These are phyloP conservation scores for Coniochaeta hoffmannii DNA, from an alignment of 2,329 filamentous ascomycete genomes.

Conservation along the genomic window DNA sequence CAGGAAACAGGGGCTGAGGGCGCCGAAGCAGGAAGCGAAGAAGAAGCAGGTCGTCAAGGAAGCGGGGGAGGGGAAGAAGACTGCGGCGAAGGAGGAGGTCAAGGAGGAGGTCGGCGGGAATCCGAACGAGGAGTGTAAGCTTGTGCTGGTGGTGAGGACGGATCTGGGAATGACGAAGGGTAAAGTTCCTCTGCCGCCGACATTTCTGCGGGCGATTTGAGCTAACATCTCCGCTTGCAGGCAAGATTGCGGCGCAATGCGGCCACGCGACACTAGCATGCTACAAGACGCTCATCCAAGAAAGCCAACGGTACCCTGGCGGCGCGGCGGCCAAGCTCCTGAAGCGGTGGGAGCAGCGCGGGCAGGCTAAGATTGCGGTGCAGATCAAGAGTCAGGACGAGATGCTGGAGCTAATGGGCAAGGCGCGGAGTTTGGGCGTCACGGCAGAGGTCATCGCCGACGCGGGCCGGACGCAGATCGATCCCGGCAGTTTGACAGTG, in stretches of 20 bases:
- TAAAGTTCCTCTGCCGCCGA: slow-evolving; percentile 30
- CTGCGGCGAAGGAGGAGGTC: slow-evolving; percentile 19
- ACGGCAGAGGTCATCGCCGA: slow-evolving; percentile 88
- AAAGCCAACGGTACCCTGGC: slow-evolving; percentile 41
- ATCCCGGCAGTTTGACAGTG: slow-evolving; percentile 84
- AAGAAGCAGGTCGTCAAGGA: slow-evolving; percentile 11
- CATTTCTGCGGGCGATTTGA: not conserved
- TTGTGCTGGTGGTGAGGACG: slow-evolving; percentile 85
- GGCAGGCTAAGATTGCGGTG: slow-evolving; percentile 90
- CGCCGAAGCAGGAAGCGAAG: slow-evolving; percentile 18
- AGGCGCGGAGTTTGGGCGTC: slow-evolving; percentile 75
- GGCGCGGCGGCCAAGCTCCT: slow-evolving; percentile 57
- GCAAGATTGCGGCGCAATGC: slow-evolving; percentile 95
- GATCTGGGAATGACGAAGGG: slow-evolving; percentile 98
- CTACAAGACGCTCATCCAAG: slow-evolving; percentile 72
- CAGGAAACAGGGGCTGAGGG: slow-evolving; percentile 45
- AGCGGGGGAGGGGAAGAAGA: not conserved
- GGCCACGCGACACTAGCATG: slow-evolving; percentile 94
- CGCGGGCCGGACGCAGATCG: slow-evolving; percentile 96
- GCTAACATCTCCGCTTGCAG: slow-evolving; percentile 35
- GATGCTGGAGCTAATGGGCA: slow-evolving; percentile 63
- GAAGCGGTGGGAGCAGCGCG: slow-evolving; percentile 74
- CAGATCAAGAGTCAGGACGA: slow-evolving; percentile 85
- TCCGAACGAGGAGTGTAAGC: slow-evolving; percentile 76
- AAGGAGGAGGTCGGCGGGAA: slow-evolving; percentile 39